A percentile compares a stretch with the other conserved stretches of the same genome.
Conservation (phyloP, 768 basidiomycete species). For the Leccinellum rugosiceps region DNA sequence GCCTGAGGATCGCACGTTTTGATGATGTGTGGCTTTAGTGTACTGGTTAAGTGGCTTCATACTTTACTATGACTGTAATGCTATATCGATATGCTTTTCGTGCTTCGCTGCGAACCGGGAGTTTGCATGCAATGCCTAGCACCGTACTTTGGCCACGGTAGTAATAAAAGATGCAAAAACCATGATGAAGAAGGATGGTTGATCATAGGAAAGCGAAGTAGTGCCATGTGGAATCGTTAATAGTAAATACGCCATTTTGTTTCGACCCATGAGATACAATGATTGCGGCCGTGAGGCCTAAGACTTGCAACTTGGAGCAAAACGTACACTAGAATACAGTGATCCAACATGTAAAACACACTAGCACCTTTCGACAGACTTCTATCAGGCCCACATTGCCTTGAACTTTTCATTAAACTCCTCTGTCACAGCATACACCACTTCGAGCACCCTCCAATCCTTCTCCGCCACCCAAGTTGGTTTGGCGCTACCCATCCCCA, state of each 20-base stretch:
- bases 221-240: too few relatives aligned
- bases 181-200: too few relatives aligned
- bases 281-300: too few relatives aligned
- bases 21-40: background rate
- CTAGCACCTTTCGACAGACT: background rate
- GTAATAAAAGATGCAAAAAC: too few relatives aligned
- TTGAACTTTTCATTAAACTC: slow-evolving; percentile 61
- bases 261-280: too few relatives aligned
- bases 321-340: background rate
- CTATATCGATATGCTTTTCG: background rate
- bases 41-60: too few relatives aligned
- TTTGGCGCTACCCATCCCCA: slow-evolving; percentile 9
- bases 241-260: too few relatives aligned
- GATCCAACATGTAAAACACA: background rate
- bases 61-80: too few relatives aligned
- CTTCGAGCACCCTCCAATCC: slow-evolving; percentile 57
- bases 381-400: slow-evolving; percentile 55
- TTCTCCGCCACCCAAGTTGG: slow-evolving; percentile 40
- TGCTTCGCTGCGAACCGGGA: background rate
- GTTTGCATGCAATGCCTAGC: background rate
- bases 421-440: slow-evolving; percentile 39
- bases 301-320: too few relatives aligned
- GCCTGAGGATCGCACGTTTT: background rate
- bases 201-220: too few relatives aligned
- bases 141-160: too few relatives aligned